Base-by-base conservation (phyloP, 1,284 basidiomycete species). In the Boletus semigastroideus region DNA sequence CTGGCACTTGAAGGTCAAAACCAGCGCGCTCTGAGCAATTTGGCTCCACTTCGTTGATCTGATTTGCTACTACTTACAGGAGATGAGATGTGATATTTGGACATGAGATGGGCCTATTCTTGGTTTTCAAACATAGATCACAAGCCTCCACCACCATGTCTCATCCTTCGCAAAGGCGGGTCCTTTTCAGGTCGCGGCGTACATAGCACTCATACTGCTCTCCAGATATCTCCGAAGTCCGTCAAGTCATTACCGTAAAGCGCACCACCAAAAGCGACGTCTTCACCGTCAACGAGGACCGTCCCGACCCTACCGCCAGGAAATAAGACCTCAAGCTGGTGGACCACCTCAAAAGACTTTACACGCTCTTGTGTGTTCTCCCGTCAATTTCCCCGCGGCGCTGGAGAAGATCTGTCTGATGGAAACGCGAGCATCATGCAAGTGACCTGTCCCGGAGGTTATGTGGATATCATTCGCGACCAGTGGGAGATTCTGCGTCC, bases 341-440 rank as follows among this genome's bases (percentile, higher is more conserved):
- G 14, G 64, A 73, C 19, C 59, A 74, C 51, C 71, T 89, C 49
- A 69, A 74, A n/a, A 80, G 85, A 62, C 74, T 89, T 22, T 70
- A 84, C 44, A 48, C 20, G 5, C 84, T 88, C 65, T 69, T 90
- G 57, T 60, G 1, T 61, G 86, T 49, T 81, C 84, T 28, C 77
- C 59, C 59, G 3, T 65, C 4, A 33, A 13, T 14, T 13, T 14
- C 31, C 13, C 31, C 14, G 14, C 5, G 31, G 31, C 14, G 31
- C 13, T 7, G 14, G 13, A 33, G 13, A 33, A 5, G 31, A 31
- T 5, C 30, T 31, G 30, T 31, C 12, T 31, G 30, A 13, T 6
- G 5, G 30, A 13, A 13, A 31, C 30, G 30, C 30, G 30, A 31
- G 30, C 30, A 31, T 31, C 30, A 31, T 31, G 30, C 13, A 31